Percentiles rank a stretch among this genome's conserved stretches.
phyloP scores from a whole-genome alignment of 106 monocot species.

The Acorus calamus region DNA sequence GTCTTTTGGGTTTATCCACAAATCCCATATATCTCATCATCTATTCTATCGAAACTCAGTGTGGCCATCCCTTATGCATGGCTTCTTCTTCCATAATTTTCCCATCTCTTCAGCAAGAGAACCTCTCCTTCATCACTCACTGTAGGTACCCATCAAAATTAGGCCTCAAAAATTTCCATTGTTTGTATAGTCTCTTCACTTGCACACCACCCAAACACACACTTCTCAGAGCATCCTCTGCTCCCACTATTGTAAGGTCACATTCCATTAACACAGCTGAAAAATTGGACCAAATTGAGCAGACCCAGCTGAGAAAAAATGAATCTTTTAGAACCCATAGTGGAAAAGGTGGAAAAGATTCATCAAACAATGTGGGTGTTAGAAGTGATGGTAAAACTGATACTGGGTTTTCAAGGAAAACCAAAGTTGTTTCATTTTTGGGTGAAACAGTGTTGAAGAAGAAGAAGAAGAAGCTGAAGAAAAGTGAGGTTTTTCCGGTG shows the following conservation, averaged over 20 bases:
- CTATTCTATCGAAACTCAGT: no score
- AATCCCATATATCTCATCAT: no score
- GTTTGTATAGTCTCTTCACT: background rate
- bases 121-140: background rate
- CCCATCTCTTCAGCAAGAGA: background rate
- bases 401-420: slow-evolving; percentile 5
- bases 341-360: background rate
- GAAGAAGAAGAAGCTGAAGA: slow-evolving; percentile 12
- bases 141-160: background rate
- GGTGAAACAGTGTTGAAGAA: background rate
- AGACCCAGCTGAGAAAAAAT: background rate
- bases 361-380: background rate
- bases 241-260: background rate
- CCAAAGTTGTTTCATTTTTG: background rate
- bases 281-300: slow-evolving; percentile 15
- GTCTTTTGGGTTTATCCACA: no score
- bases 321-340: background rate
- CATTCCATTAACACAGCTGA: slow-evolving; percentile 17
- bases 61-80: slow-evolving; percentile 6
- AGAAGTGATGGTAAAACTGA: slow-evolving; percentile 6
- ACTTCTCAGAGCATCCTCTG: background rate
- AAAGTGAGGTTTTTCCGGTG: slow-evolving; percentile 10
- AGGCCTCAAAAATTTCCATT: slow-evolving; percentile 6
- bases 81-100: background rate
- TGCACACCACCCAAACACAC: no score